phyloP scores from a whole-genome alignment of 306 rosid species.

The Datisca glomerata region DNA sequence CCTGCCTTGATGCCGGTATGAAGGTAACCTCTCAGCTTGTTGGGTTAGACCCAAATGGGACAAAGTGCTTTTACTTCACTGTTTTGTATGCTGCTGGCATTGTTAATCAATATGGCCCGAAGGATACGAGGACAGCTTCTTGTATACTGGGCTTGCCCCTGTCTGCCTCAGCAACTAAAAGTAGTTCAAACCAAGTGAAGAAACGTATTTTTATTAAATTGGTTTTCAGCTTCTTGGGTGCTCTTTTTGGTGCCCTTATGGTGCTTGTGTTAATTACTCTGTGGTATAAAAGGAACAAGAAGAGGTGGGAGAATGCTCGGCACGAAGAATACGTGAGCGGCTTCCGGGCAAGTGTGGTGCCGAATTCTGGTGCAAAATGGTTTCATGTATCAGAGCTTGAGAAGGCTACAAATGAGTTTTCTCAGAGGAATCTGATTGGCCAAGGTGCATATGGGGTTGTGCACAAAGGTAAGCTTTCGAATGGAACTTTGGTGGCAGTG shows the following conservation, averaged over 20 bases:
- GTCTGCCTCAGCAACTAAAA: slow-evolving; percentile 14
- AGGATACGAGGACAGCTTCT: slow-evolving; percentile 29
- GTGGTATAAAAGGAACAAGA: slow-evolving; percentile 33
- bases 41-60: slow-evolving; percentile 17
- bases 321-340: slow-evolving; percentile 35
- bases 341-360: slow-evolving; percentile 37
- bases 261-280: slow-evolving; percentile 15
- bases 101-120: slow-evolving; percentile 50
- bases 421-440: slow-evolving; percentile 52
- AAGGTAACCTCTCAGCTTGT: slow-evolving; percentile 21
- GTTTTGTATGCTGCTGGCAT: slow-evolving; percentile 47
- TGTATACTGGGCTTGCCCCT: slow-evolving; percentile 49
- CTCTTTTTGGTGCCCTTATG: slow-evolving; percentile 25
- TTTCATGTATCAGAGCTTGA: slow-evolving; percentile 55
- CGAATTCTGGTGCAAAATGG: slow-evolving; percentile 59
- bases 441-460: slow-evolving; percentile 72
- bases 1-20: slow-evolving; percentile 39
- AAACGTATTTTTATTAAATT: slow-evolving; percentile 19
- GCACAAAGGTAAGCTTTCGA: slow-evolving; percentile 53
- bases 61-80: slow-evolving; percentile 34
- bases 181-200: slow-evolving; percentile 9
- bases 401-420: slow-evolving; percentile 48
- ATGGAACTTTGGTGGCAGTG: slow-evolving; percentile 49
- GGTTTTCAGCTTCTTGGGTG: slow-evolving; percentile 40
- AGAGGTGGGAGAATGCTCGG: slow-evolving; percentile 15